These are phyloP conservation scores for Alternaria atra DNA, from an alignment of 2,329 filamentous ascomycete genomes.

Conservation along the genomic window DNA sequence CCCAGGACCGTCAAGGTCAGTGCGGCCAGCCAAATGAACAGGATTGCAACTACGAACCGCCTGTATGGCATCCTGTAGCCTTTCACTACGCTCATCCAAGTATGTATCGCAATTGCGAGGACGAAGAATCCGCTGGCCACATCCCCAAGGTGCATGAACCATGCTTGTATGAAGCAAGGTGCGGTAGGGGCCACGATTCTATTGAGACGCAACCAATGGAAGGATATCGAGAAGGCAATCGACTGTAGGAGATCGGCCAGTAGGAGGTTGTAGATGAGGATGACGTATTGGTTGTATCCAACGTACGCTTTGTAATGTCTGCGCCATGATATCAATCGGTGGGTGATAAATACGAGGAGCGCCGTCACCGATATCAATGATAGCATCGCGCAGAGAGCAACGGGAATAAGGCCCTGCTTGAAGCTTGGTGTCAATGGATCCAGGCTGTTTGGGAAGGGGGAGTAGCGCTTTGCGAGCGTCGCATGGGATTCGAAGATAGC, in stretches of 20 bases:
- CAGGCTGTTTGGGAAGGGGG: too few species aligned
- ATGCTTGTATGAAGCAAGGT: constrained; percentile 61
- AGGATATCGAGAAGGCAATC: constrained; percentile 59
- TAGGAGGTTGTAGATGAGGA: constrained; percentile 63
- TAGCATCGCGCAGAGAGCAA: too few species aligned
- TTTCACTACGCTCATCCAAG: constrained; percentile 59
- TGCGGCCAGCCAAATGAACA: constrained; percentile 58
- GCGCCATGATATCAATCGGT: too few species aligned
- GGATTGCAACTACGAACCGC: constrained; percentile 55
- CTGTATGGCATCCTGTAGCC: constrained; percentile 57
- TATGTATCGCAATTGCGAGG: constrained; percentile 64
- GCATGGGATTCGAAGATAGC: too few species aligned
- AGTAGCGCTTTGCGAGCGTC: too few species aligned
- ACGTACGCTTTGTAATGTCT: constrained; percentile 63
- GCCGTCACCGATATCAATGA: constrained; percentile 55
- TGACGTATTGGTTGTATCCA: constrained; percentile 64
- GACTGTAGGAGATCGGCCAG: constrained; percentile 64
- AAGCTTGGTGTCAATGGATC: too few species aligned
- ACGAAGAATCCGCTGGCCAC: constrained; percentile 63
- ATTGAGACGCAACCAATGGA: constrained; percentile 57
- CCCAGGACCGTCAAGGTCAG: constrained; percentile 59
- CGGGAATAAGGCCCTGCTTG: too few species aligned
- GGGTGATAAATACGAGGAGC: constrained; percentile 58
- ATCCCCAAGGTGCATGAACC: constrained; percentile 62
- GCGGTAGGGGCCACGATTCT: constrained; percentile 56